phyloP scores from a whole-genome alignment of 192 early-diverging fungal genomes.

The Coemansia sp. region DNA sequence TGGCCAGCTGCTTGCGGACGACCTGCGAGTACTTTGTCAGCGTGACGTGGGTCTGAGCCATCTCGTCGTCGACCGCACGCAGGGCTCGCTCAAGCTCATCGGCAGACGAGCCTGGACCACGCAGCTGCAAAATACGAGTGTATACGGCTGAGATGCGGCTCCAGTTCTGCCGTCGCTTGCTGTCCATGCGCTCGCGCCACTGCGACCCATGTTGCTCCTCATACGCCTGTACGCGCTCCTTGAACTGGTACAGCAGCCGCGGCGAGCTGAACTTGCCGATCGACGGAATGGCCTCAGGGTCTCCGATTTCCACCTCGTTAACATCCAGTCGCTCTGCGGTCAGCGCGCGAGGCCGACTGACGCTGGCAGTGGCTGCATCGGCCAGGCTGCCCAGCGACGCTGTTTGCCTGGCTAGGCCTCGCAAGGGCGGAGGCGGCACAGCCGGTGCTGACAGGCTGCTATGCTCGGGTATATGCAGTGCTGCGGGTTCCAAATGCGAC shows the following conservation, averaged over 20 bases:
- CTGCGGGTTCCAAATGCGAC: neutral
- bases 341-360: neutral
- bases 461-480: conserved; percentile 1
- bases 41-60: conserved; percentile 22
- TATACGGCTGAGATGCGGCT: conserved; percentile 46
- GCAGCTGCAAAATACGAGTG: conserved; percentile 36
- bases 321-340: conserved; percentile 7
- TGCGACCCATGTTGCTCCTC: conserved; percentile 25
- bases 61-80: conserved; percentile 18
- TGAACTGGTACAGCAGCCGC: conserved; percentile 32
- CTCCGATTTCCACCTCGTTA: conserved; percentile 14
- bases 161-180: conserved; percentile 43
- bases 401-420: neutral
- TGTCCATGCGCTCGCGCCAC: conserved; percentile 50
- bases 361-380: neutral
- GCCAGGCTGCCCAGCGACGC: conserved; percentile 9
- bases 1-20: conserved; percentile 32
- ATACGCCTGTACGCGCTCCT: conserved; percentile 22
- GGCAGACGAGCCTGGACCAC: conserved; percentile 9
- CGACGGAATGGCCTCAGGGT: conserved; percentile 34
- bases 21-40: conserved; percentile 40
- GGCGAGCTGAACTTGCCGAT: conserved; percentile 39
- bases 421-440: neutral
- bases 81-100: conserved; percentile 33
- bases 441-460: neutral